Conservation (phyloP, 805 yeast genomes). For the Saturnispora diversa region DNA sequence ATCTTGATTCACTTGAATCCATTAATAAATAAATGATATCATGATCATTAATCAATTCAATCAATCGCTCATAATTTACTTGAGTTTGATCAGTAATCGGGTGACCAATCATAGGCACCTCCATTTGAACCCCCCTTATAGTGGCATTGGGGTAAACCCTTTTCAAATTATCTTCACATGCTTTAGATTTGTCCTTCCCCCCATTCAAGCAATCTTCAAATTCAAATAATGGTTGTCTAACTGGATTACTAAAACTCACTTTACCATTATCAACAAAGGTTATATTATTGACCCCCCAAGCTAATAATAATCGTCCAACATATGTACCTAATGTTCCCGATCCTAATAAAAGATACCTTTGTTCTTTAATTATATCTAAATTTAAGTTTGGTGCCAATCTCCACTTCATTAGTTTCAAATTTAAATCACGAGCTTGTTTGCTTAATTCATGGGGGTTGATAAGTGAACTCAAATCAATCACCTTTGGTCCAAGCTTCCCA, state of each 20-base stretch:
- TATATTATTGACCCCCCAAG: slow-evolving; percentile 88
- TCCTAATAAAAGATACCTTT: slow-evolving; percentile 75
- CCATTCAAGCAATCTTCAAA: slow-evolving; percentile 76
- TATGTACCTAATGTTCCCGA: slow-evolving; percentile 96
- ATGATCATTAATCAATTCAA: slow-evolving; percentile 49
- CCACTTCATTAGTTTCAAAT: slow-evolving; percentile 94
- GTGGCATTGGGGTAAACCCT: slow-evolving; percentile 73
- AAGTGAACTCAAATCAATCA: slow-evolving; percentile 73
- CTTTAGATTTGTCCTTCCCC: slow-evolving; percentile 66
- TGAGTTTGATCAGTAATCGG: slow-evolving; percentile 50
- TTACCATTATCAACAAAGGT: slow-evolving; percentile 86
- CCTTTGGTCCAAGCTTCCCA: slow-evolving; percentile 71
- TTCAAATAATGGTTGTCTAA: slow-evolving; percentile 79
- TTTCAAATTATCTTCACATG: slow-evolving; percentile 68
- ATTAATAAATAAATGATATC: slow-evolving; percentile 75
- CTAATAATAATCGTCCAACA: slow-evolving; percentile 75
- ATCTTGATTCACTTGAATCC: slow-evolving; percentile 93
- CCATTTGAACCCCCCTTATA: slow-evolving; percentile 54
- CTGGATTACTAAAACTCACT: slow-evolving; percentile 91
- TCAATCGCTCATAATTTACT: slow-evolving; percentile 45
- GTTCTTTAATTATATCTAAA: slow-evolving; percentile 50
- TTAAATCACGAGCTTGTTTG: slow-evolving; percentile 86
- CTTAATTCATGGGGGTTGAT: slow-evolving; percentile 78
- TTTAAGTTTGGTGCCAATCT: slow-evolving; percentile 78
- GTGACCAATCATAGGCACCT: slow-evolving; percentile 96